Evolutionary conservation across 2,329 filamentous ascomycete species (phyloP), one percentile per base, ranked within the genome.

Genomic region (Botrytis cinerea): DNA sequence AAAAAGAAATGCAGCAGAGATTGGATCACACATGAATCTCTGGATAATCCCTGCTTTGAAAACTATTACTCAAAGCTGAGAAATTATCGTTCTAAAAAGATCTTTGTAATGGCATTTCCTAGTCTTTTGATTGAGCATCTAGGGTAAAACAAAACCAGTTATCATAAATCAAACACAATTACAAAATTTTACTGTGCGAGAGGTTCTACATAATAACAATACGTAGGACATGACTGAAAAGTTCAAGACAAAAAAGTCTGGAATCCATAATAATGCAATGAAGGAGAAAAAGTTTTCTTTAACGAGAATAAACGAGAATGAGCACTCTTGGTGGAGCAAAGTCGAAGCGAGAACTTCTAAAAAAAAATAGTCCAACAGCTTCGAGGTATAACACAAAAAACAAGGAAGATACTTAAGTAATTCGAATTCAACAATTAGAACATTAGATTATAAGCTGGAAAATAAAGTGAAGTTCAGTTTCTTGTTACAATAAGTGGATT

Each of bases 211-310:
- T 14, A n/a, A 54, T 2, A 54, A 54, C 51, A 28, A 54, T 7
- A 54, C 6, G 2, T 7, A 28, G 7, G 12, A 48, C 4, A 54
- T 0, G 2, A 5, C 18, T 4, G n/a, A 12, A 40, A 38, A 20
- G 5, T 4, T 25, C 1, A 7, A 12, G 2, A 14, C 1, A 28
- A 9, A 28, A 40, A 1, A 10, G 1, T 12, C 16, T 2, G 4
- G 38, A 9, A 18, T 18, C 14, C 1, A 14, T 35, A 25, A 12
- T 7, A 28, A 28, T n/a, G 4, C 3, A 7, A 14, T 67, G 32
- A 67, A 67, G 64, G 64, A 28, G 64, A 40, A 28, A 10, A 4
- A 12, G 14, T 0, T 46, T 46, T 46, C 18, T 20, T 35, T 64
- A 14, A 20, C n/a, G 43, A 64, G 2, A 46, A 46, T 64, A 54